Conservation (phyloP, 345 rosid species). For the Mercurialis annua region DNA sequence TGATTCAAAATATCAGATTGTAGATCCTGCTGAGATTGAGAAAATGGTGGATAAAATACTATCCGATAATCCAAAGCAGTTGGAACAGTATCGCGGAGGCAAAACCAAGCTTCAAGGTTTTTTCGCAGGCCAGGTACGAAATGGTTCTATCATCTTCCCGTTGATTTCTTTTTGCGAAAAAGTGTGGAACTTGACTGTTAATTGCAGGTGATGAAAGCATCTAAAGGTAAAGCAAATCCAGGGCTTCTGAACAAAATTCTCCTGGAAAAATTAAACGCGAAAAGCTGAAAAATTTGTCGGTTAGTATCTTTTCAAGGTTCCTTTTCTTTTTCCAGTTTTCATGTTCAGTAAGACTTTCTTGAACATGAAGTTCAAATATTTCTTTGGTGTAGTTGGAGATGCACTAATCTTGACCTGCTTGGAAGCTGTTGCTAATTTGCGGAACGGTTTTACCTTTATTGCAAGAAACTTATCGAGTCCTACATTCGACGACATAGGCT, state of each 20-base stretch:
- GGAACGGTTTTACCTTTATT: neutral
- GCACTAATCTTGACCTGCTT: neutral
- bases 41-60: conserved; percentile 73
- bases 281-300: conserved; percentile 33
- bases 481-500: too few species aligned
- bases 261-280: conserved; percentile 58
- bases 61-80: conserved; percentile 75
- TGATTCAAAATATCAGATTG: conserved; percentile 45
- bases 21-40: conserved; percentile 76
- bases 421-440: neutral
- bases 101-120: conserved; percentile 86
- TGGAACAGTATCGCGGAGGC: conserved; percentile 78
- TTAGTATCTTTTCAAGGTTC: neutral
- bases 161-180: neutral
- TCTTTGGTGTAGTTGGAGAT: neutral
- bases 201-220: conserved; percentile 81
- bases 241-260: conserved; percentile 81
- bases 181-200: neutral
- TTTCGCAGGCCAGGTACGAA: conserved; percentile 83
- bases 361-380: neutral
- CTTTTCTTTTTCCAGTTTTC: too few species aligned
- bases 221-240: conserved; percentile 90
- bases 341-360: neutral
- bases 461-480: too few species aligned
- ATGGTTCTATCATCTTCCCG: neutral